Percentiles rank a stretch among this genome's conserved stretches.
These are phyloP conservation scores for Epichloe elymi DNA, from an alignment of 2,329 filamentous ascomycete species.

Conservation along the genomic window DNA sequence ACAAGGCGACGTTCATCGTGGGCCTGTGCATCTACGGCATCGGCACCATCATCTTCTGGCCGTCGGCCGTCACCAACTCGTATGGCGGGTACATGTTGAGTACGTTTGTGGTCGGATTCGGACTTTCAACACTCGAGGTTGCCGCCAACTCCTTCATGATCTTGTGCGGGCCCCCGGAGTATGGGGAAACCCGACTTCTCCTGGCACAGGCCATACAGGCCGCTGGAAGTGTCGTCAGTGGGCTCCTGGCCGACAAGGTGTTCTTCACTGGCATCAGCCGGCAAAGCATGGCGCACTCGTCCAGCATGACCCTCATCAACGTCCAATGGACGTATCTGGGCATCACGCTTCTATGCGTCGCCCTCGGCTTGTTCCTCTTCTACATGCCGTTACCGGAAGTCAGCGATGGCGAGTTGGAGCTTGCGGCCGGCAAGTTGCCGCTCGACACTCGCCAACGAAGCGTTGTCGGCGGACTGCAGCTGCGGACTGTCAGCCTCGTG, in stretches of 20 bases:
- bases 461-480: conserved; percentile 35
- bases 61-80: conserved; percentile 58
- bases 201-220: conserved; percentile 66
- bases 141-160: conserved; percentile 63
- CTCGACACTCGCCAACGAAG: conserved; percentile 36
- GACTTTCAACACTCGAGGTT: conserved; percentile 65
- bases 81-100: conserved; percentile 68
- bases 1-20: conserved; percentile 68
- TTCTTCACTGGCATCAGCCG: conserved; percentile 52
- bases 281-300: conserved; percentile 10
- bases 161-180: conserved; percentile 60
- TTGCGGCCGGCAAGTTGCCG: conserved; percentile 32
- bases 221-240: conserved; percentile 59
- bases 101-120: conserved; percentile 64
- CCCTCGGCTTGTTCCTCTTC: conserved; percentile 55
- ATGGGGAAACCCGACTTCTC: conserved; percentile 62
- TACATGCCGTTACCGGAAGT: conserved; percentile 55
- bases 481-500: conserved; percentile 45
- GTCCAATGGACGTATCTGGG: conserved; percentile 82
- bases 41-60: conserved; percentile 79
- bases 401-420: conserved; percentile 40
- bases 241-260: conserved; percentile 57
- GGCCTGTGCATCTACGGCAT: conserved; percentile 63
- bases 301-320: conserved; percentile 44
- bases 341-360: conserved; percentile 60